Conservation (phyloP, 2,329 filamentous ascomycete genomes). For the Apiospora saccharicola region DNA sequence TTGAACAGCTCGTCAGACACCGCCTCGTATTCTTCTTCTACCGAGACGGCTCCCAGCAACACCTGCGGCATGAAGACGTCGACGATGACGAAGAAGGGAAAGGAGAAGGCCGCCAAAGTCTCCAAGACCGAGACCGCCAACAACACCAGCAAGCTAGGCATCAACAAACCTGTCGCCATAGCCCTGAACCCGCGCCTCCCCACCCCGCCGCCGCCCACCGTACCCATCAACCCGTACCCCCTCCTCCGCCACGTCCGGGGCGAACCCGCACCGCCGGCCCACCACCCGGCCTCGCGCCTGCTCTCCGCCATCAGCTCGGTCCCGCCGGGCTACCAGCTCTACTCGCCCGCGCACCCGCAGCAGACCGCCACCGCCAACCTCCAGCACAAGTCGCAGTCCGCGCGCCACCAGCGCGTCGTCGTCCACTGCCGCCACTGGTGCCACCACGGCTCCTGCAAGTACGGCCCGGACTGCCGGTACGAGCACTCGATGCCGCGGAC, state of each 20-base stretch:
- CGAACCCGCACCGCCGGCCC: not conserved
- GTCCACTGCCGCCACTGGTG: conserved; percentile 57
- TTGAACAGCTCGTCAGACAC: not conserved
- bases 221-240: not conserved
- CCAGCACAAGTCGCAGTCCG: not conserved
- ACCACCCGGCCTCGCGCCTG: conserved; percentile 19
- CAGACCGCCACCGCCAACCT: not conserved
- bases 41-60: not conserved
- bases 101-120: not conserved
- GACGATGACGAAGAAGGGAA: conserved; percentile 2
- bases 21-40: not conserved
- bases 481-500: conserved; percentile 57
- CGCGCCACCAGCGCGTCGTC: conserved; percentile 21
- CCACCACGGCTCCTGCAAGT: conserved; percentile 55
- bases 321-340: not conserved
- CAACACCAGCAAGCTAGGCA: conserved; percentile 2
- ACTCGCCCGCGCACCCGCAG: conserved; percentile 25
- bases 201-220: not conserved
- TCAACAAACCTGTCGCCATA: not conserved
- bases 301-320: conserved; percentile 1
- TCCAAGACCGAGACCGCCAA: conserved; percentile 18
- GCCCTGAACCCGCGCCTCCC: conserved; percentile 7
- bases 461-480: conserved; percentile 51
- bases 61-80: not conserved
- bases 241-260: not conserved